Conservation (phyloP, 148 eudicot species). For the Tetragonia tetragonoides region DNA sequence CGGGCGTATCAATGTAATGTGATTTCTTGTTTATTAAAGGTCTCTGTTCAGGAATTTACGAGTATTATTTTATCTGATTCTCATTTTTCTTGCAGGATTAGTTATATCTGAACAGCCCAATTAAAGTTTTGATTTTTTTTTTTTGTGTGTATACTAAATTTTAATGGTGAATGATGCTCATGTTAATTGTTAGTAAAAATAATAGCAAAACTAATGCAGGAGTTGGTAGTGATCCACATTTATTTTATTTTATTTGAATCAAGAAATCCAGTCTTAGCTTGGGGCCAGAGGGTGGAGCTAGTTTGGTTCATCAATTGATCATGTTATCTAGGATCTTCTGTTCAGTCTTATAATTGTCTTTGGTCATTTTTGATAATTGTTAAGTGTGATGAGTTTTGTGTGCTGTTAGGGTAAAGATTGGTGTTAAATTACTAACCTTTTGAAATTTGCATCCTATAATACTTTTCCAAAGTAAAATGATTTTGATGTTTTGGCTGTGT, state of each 20-base stretch:
- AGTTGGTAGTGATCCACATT: slow-evolving; percentile 10
- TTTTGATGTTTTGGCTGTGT: background rate
- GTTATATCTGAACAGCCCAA: slow-evolving; percentile 3
- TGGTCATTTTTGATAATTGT: background rate
- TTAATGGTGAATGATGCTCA: slow-evolving; percentile 3
- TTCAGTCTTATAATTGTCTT: too few species aligned
- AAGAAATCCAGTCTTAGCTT: background rate
- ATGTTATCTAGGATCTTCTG: background rate
- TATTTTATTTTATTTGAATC: background rate
- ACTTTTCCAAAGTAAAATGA: background rate
- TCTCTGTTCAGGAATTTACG: too few species aligned
- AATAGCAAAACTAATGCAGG: slow-evolving; percentile 8
- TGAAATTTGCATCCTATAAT: background rate
- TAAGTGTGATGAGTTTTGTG: background rate
- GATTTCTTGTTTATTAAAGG: background rate
- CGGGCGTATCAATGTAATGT: background rate
- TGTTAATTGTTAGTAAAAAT: slow-evolving; percentile 8
- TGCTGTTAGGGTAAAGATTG: background rate
- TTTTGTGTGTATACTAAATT: too few species aligned
- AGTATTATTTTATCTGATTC: background rate
- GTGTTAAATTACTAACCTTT: background rate
- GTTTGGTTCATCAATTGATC: background rate
- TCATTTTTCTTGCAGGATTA: slow-evolving; percentile 1
- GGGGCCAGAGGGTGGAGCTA: background rate
- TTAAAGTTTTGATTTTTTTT: too few species aligned